Evolutionary conservation across 2,329 filamentous ascomycete species (phyloP), one percentile per base, ranked within the genome.

Genomic region (Aspergillus hortae): DNA sequence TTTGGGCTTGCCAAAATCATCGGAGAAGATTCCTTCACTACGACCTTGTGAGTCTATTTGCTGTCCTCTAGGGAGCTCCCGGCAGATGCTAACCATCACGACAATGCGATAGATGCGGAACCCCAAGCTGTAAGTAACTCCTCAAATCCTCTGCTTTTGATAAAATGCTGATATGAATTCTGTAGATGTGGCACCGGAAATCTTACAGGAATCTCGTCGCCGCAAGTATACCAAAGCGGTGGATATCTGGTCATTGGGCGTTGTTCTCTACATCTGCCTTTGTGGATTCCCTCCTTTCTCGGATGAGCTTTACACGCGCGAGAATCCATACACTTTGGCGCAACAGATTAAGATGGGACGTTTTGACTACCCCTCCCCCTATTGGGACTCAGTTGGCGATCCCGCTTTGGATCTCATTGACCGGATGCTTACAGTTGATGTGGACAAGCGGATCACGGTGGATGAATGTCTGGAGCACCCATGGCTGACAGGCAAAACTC

Each of bases 1-100:
- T 99, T 99, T 72, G 94, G 94, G 43, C 80, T 99, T 35, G 92
- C 94, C 40, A 99, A 99, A 74, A 97, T 99, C 59, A 96, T 99
- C 59, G 95, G 95, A 56, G 94, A 99, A 69, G 91, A 96, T 67
- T 96, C 92, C 0, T 99, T 99, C 68, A 97, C 94, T 1, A 96
- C 92, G 0, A 97, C 94, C 0, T 77, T 99, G 57, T 94, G 72
- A 67, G 78, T 71, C 55, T 19, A 36, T 33, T 17, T 9, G 15
- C 19, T 36, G 12, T 27, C 27, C n/a, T 15, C 14, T 19, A 6
- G 12, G 44, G 9, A 4, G 27, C 21, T 15, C 14, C 17, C 17
- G n/a, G 49, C 21, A 6, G 7, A 25, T 40, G 40, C 30, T 51
- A 44, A 45, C 38, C 32, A 36, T 15, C 12, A 19, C 21, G n/a